A percentile compares a stretch with the other conserved stretches of the same genome.
Conservation (phyloP, 805 yeast genomes). For the Pichia thaimueangensis region DNA sequence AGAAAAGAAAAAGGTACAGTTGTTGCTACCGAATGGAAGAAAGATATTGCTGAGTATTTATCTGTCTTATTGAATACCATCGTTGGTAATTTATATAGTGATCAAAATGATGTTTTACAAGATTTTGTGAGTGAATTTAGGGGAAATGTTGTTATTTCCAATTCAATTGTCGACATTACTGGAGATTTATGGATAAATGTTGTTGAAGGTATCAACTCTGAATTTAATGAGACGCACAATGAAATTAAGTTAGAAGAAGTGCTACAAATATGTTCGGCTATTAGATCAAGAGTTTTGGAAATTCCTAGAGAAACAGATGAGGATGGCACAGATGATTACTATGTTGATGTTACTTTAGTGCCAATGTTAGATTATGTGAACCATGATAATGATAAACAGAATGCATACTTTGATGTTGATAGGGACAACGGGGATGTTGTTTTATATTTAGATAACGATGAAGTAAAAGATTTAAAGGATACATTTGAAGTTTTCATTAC, state of each 20-base stretch:
- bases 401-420: conserved; percentile 60
- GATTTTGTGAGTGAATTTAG: conserved; percentile 14
- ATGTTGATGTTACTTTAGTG: conserved; percentile 49
- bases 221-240: conserved; percentile 10
- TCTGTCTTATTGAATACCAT: conserved; percentile 30
- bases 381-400: conserved; percentile 40
- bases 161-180: conserved; percentile 5
- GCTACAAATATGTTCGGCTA: conserved; percentile 32
- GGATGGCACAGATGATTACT: conserved; percentile 32
- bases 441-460: conserved; percentile 26
- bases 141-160: conserved; percentile 17
- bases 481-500: conserved; percentile 43
- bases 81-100: conserved; percentile 25
- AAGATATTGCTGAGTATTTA: conserved; percentile 27
- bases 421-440: conserved; percentile 36
- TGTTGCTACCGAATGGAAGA: not conserved
- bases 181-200: conserved; percentile 16
- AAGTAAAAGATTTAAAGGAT: conserved; percentile 2
- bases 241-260: conserved; percentile 13
- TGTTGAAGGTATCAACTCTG: conserved; percentile 15
- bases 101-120: conserved; percentile 24
- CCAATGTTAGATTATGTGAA: conserved; percentile 66
- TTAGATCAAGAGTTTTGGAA: conserved; percentile 56
- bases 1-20: conserved; percentile 5
- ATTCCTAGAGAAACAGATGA: conserved; percentile 41